Evolutionary conservation across 495 filamentous ascomycete species (phyloP).

Genomic region (Penicillium dipodomyicola): DNA sequence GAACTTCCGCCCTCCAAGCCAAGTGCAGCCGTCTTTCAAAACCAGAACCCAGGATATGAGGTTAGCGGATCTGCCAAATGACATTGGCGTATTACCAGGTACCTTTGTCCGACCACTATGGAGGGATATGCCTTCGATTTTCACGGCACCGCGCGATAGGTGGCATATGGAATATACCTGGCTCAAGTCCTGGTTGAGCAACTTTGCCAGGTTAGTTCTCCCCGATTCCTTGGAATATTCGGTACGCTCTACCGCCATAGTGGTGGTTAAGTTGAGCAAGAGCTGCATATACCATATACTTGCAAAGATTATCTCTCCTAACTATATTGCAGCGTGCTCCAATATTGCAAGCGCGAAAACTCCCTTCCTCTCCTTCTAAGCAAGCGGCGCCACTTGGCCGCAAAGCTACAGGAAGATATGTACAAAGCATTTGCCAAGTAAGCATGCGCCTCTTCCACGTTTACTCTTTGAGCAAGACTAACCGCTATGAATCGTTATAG

Average conservation of each 20-base stretch:
- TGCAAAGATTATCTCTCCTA: slow-evolving; percentile 11
- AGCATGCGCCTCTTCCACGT: slow-evolving; percentile 20
- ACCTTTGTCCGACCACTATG: slow-evolving; percentile 61
- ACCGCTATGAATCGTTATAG: slow-evolving; percentile 25
- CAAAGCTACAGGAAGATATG: slow-evolving; percentile 64
- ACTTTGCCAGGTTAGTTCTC: slow-evolving; percentile 41
- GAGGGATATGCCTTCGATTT: slow-evolving; percentile 55
- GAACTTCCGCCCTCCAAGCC: slow-evolving; percentile 24
- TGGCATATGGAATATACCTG: slow-evolving; percentile 48
- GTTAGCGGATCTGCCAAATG: slow-evolving; percentile 38
- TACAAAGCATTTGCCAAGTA: slow-evolving; percentile 68
- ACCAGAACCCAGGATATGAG: slow-evolving; percentile 29
- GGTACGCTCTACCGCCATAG: background rate
- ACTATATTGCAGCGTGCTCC: slow-evolving; percentile 39
- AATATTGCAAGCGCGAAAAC: slow-evolving; percentile 39
- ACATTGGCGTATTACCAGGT: slow-evolving; percentile 54
- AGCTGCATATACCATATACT: background rate
- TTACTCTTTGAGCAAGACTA: background rate
- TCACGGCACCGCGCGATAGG: slow-evolving; percentile 44
- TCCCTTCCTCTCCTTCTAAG: slow-evolving; percentile 31
- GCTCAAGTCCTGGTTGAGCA: slow-evolving; percentile 40
- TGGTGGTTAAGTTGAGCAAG: background rate
- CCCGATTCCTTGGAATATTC: background rate
- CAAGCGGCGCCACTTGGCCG: slow-evolving; percentile 21
- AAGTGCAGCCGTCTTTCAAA: slow-evolving; percentile 44